These are phyloP conservation scores for Boletus subparvulus DNA, from an alignment of 768 basidiomycete species.

Conservation along the genomic window DNA sequence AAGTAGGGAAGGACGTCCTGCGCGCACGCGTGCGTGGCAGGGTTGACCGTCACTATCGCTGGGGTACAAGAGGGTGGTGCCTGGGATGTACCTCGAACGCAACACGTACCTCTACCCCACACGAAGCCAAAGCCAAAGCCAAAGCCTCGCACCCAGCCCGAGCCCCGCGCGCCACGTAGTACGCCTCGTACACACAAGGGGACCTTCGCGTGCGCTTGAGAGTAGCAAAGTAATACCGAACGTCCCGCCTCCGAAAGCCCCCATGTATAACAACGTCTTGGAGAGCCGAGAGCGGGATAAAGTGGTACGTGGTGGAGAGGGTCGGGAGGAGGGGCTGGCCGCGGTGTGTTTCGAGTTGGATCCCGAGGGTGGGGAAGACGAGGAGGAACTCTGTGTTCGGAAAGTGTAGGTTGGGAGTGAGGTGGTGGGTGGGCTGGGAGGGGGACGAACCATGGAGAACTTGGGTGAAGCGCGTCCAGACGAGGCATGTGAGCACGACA, in stretches of 20 bases:
- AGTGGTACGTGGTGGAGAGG: conserved; percentile 42
- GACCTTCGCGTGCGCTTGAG: conserved; percentile 28
- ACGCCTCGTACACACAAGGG: background rate
- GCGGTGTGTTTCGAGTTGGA: conserved; percentile 72
- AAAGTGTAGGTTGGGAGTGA: background rate
- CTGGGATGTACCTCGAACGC: conserved; percentile 53
- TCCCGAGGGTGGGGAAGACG: conserved; percentile 62
- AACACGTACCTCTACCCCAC: conserved; percentile 45
- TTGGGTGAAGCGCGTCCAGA: conserved; percentile 41
- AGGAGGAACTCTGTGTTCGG: conserved; percentile 64
- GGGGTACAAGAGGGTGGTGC: too few relatives aligned
- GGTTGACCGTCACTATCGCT: too few relatives aligned
- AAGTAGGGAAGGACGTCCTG: conserved; percentile 68
- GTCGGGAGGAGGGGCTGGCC: conserved; percentile 46
- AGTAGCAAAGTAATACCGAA: conserved; percentile 64
- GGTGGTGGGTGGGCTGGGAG: background rate
- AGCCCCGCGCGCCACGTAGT: too few relatives aligned
- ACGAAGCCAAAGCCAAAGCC: too few relatives aligned
- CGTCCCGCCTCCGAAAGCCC: conserved; percentile 67
- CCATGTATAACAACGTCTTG: conserved; percentile 74
- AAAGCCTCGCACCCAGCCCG: too few relatives aligned
- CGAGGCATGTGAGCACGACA: conserved; percentile 20
- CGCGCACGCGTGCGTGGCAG: too few relatives aligned
- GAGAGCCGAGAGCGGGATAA: conserved; percentile 56
- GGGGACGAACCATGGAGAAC: conserved; percentile 46